Base-by-base conservation (phyloP, 805 yeast species). In the Hemisphaericaspora nanyangensis region DNA sequence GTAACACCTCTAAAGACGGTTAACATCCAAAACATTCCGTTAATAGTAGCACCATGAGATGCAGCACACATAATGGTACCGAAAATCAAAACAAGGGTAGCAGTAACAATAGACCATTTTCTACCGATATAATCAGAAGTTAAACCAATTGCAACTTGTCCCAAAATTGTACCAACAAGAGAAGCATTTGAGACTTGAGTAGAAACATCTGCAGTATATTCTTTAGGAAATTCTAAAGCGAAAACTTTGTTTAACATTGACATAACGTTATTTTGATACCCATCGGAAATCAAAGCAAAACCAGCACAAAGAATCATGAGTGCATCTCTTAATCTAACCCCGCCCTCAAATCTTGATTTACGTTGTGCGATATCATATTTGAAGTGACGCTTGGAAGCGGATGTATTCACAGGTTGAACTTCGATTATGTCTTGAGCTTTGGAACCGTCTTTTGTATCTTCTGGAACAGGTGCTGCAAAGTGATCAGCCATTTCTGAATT, bases 21-120 rank as follows among this genome's bases (percentile, higher is more conserved):
- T 51, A 84, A 63, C 86, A 79, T 81, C 88, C 85, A 82, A 52
- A 83, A 77, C 82, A 83, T 76, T 8, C 88, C 88, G 2, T 80
- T 66, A 25, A 52, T 53, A 13, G 78, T 47, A 1, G 44, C 51
- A 27, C 89, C 90, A 48, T 82, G 85, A 10, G 89, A 67, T 16
- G 85, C 88, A 32, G 88, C 77, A 56, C 85, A 82, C 57, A 81
- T 49, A 35, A 76, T 63, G 11, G 86, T 75, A 36, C 89, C 89
- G 30, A 81, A 45, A 7, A 82, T 79, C 48, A 83, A 70, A 40
- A 82, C 65, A 5, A 68, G 46, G 1, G 88, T 80, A 7, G 86
- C 85, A 17, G 74, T 58, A 10, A 82, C 69, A 52, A 83, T 80
- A n/a, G 88, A 81, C 68, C 77, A 76, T 49, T 82, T 82, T 54